phyloP scores from a whole-genome alignment of 305 asterid species.

The Fraxinus paxiana region DNA sequence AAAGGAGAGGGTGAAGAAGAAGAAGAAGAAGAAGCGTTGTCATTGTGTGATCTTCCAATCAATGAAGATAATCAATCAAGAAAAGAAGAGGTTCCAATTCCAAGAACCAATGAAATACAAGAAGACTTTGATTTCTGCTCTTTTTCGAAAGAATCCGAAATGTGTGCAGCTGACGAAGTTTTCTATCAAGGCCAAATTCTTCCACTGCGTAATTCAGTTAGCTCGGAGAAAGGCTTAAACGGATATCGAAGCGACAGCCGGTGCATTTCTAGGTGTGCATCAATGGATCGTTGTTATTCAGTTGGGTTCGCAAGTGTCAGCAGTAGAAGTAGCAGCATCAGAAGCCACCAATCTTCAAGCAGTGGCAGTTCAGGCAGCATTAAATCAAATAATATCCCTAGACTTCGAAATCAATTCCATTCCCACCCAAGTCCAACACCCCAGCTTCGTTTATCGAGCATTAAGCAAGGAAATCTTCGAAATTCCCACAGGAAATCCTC shows the following conservation, averaged over 20 bases:
- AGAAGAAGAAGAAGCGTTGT: constrained; percentile 73
- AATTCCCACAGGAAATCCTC: constrained; percentile 35
- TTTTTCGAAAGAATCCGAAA: constrained; percentile 44
- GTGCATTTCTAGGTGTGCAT: constrained; percentile 48
- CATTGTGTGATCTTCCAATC: constrained; percentile 77
- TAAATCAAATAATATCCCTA: constrained; percentile 20
- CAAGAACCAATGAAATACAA: constrained; percentile 2
- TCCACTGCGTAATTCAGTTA: constrained; percentile 54
- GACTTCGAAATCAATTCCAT: constrained; percentile 45
- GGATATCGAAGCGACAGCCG: background rate
- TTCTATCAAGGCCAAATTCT: constrained; percentile 74
- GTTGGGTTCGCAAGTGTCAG: constrained; percentile 46
- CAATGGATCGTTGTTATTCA: constrained; percentile 45
- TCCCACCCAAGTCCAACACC: constrained; percentile 88
- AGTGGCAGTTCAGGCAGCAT: constrained; percentile 25
- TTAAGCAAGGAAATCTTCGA: constrained; percentile 6
- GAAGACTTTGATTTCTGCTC: constrained; percentile 66
- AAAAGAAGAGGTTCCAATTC: constrained; percentile 18
- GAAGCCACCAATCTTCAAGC: constrained; percentile 56
- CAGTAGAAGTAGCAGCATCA: constrained; percentile 58
- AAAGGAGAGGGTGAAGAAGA: constrained; percentile 7
- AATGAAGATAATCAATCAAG: constrained; percentile 24
- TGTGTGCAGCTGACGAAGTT: constrained; percentile 77
- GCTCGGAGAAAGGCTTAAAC: constrained; percentile 33
- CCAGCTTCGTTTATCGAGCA: constrained; percentile 30